Conservation (phyloP, 129 eudicot species). For the Ambrosia artemisiifolia region DNA sequence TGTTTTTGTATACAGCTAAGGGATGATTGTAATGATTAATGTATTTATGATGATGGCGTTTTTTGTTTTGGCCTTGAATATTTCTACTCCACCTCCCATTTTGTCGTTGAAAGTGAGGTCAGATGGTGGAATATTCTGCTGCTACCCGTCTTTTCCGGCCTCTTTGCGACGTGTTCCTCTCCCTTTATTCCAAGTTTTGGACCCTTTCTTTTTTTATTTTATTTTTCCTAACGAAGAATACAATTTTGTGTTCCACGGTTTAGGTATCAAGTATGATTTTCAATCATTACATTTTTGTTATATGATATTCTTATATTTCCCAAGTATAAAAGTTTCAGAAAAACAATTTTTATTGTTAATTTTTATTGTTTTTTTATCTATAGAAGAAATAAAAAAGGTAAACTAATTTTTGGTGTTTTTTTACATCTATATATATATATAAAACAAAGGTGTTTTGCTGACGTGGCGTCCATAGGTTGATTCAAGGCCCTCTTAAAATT, state of each 20-base stretch:
- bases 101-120: constrained; percentile 25
- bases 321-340: too few species aligned
- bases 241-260: neutral
- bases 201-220: constrained; percentile 4
- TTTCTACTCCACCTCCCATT: constrained; percentile 25
- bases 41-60: constrained; percentile 8
- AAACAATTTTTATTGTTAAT: too few species aligned
- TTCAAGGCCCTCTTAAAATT: too few species aligned
- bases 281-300: too few species aligned
- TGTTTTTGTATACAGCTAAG: neutral
- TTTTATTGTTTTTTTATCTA: too few species aligned
- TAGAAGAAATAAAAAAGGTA: too few species aligned
- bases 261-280: neutral
- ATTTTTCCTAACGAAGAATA: too few species aligned
- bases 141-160: constrained; percentile 31
- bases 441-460: too few species aligned
- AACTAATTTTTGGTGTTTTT: too few species aligned
- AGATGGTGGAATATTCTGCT: constrained; percentile 42
- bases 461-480: too few species aligned
- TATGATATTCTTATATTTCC: too few species aligned
- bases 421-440: too few species aligned
- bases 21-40: neutral
- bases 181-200: constrained; percentile 8
- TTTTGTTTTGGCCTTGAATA: neutral
- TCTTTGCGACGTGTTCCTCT: constrained; percentile 30